Conservation (phyloP, 352 stramenopile genomes). For the Thalassiosira exigua region DNA sequence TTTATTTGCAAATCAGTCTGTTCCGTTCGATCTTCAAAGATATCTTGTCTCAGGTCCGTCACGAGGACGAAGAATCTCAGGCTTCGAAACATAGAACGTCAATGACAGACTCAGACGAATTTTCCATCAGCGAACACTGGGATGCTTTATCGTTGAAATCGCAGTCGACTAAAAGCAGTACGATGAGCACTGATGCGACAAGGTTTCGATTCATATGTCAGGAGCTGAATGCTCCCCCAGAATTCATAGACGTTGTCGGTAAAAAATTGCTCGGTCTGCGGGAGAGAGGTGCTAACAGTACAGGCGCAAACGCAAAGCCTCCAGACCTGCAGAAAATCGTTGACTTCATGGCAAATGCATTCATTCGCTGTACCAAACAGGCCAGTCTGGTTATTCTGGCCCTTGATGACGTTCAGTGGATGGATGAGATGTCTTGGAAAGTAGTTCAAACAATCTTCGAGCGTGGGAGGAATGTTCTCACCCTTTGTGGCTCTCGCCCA, state of each 20-base stretch:
- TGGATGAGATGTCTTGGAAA: slow-evolving; percentile 79
- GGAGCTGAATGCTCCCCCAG: slow-evolving; percentile 57
- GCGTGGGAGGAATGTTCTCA: slow-evolving; percentile 64
- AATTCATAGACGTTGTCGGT: slow-evolving; percentile 61
- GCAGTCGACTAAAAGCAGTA: slow-evolving; percentile 47
- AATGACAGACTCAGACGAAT: too few relatives aligned
- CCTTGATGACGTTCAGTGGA: slow-evolving; percentile 79
- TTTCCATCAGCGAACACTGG: slow-evolving; percentile 40
- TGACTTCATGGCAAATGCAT: slow-evolving; percentile 70
- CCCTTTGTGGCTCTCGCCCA: slow-evolving; percentile 65
- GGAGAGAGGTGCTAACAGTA: slow-evolving; percentile 8
- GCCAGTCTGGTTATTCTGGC: slow-evolving; percentile 64
- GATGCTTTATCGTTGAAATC: slow-evolving; percentile 45
- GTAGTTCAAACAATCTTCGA: slow-evolving; percentile 70
- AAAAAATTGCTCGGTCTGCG: slow-evolving; percentile 52
- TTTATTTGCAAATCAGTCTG: too few relatives aligned
- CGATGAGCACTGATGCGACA: slow-evolving; percentile 34
- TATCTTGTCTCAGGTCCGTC: slow-evolving; percentile 36
- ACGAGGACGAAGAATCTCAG: slow-evolving; percentile 35
- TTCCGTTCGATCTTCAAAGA: slow-evolving; percentile 60
- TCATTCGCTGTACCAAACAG: slow-evolving; percentile 66
- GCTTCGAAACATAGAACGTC: too few relatives aligned
- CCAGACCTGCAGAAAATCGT: slow-evolving; percentile 51
- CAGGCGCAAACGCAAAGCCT: slow-evolving; percentile 13
- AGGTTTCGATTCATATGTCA: slow-evolving; percentile 51